Conservation (phyloP, 1,284 basidiomycete genomes). For the Takashimella tepidaria region DNA sequence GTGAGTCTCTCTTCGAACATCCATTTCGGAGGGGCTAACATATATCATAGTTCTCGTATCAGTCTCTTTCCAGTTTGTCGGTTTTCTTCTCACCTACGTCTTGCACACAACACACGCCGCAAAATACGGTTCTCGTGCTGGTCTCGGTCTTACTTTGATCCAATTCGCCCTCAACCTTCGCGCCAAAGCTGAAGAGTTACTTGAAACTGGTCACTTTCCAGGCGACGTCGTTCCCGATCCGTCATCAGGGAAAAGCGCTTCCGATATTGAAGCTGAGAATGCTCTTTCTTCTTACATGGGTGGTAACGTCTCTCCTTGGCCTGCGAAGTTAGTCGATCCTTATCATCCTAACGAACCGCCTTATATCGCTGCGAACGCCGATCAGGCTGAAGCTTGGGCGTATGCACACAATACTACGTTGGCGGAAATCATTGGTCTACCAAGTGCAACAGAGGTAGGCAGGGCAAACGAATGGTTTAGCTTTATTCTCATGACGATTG, state of each 20-base stretch:
- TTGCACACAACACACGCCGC: constrained; percentile 92
- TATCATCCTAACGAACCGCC: constrained; percentile 15
- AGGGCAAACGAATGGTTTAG: constrained; percentile 71
- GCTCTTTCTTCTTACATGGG: constrained; percentile 41
- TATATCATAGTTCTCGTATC: constrained; percentile 66
- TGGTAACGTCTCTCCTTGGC: constrained; percentile 27
- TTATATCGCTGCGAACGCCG: constrained; percentile 41
- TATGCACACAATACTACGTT: constrained; percentile 39
- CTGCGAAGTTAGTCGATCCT: constrained; percentile 21
- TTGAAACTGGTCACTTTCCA: constrained; percentile 37
- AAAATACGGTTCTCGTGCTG: constrained; percentile 88
- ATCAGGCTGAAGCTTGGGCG: constrained; percentile 47
- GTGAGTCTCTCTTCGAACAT: constrained; percentile 15
- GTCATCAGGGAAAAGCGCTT: constrained; percentile 15
- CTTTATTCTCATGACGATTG: constrained; percentile 85
- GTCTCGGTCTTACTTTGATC: constrained; percentile 89
- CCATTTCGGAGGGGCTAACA: neutral
- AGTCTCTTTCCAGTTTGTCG: constrained; percentile 94
- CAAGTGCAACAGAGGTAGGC: constrained; percentile 43
- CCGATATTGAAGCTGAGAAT: constrained; percentile 36
- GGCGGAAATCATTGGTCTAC: constrained; percentile 30
- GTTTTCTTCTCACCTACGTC: constrained; percentile 88
- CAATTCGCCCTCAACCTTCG: constrained; percentile 86
- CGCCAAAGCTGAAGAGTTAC: constrained; percentile 44
- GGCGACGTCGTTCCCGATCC: constrained; percentile 33